Base-by-base conservation (phyloP, 192 early-diverging fungal genomes). In the Podila horticola region DNA sequence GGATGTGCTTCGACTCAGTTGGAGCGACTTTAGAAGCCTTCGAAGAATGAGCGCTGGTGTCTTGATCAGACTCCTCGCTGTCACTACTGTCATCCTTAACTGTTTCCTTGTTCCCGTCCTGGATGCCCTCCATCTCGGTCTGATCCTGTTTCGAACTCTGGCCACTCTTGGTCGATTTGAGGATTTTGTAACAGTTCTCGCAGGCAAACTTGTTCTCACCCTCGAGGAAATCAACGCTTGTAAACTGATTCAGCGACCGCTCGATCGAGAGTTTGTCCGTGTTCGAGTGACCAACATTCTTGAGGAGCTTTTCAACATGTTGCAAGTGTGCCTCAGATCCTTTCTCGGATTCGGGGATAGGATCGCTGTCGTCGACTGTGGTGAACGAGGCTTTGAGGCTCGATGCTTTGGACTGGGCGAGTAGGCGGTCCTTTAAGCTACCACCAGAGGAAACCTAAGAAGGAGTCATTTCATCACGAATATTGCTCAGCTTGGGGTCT, bases 121-220 rank as follows among this genome's bases (percentile, higher is more conserved):
- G 62, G 24, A 48, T 24, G 8, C 45, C 52, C 11, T 75, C 38
- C 59, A 26, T 49, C 15, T 67, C 61, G 1, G 58, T 41, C 65
- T 62, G 5, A 8, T 50, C 30, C 31, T 52, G 13, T 29, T n/a
- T 45, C 19, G 28, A 13, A 8, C 5, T 26, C 34, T 31, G 20
- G 8, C 24, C 30, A 48, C 22, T 26, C 33, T 62, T 28, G 15
- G 15, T 61, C 22, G 58, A 51, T 24, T 82, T 58, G 20, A 58
- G 29, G n/a, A 75, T 41, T 62, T 84, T 89, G 52, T 82, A 85
- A 63, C 92, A 93, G 49, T 88, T 79, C 13, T 93, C 91, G 68
- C 92, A 93, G 1, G 87, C 85, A 69, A 88, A 92, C 10, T 72
- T 76, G 71, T 92, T 86, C 17, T 89, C 85, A 2, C 90, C 91